Percentiles rank a stretch among this genome's conserved stretches.
phyloP scores from a whole-genome alignment of 2,329 filamentous ascomycete species.

The Hirsutella thompsonii region DNA sequence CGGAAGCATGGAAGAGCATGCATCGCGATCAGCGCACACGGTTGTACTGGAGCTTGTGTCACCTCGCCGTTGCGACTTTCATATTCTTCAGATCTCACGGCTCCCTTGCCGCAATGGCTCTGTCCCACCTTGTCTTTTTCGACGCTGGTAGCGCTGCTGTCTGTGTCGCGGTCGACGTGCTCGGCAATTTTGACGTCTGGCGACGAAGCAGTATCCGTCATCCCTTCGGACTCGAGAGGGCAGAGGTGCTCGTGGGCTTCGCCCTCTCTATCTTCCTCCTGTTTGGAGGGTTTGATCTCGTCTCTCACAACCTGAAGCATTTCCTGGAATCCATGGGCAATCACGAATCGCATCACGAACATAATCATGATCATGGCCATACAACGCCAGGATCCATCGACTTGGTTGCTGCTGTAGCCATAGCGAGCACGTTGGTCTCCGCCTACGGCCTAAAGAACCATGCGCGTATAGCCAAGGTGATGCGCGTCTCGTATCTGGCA shows the following conservation, averaged over 20 bases:
- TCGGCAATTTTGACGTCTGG: constrained; percentile 97
- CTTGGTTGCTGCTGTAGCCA: constrained; percentile 67
- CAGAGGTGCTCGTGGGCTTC: constrained; percentile 89
- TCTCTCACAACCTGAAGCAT: constrained; percentile 89
- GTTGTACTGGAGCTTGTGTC: constrained; percentile 80
- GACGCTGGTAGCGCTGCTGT: constrained; percentile 86
- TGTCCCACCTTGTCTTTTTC: constrained; percentile 90
- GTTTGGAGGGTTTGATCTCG: constrained; percentile 94
- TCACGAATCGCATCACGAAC: constrained; percentile 61
- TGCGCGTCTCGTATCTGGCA: constrained; percentile 74
- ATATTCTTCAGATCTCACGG: constrained; percentile 79
- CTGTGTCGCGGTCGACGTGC: constrained; percentile 83
- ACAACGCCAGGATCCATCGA: constrained; percentile 70
- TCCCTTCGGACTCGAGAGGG: constrained; percentile 83
- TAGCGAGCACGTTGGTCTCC: constrained; percentile 71
- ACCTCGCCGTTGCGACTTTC: constrained; percentile 69
- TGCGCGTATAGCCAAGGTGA: constrained; percentile 79
- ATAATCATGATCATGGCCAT: constrained; percentile 49
- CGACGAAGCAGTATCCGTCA: constrained; percentile 83
- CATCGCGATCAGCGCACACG: constrained; percentile 73
- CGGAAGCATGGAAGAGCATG: constrained; percentile 84
- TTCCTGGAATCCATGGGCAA: constrained; percentile 52
- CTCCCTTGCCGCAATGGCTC: constrained; percentile 78
- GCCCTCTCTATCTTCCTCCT: constrained; percentile 90
- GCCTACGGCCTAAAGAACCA: constrained; percentile 84